Evolutionary conservation across 2,329 filamentous ascomycete genomes (phyloP), one percentile per base, ranked within the genome.

Genomic region (Fusarium continuum): DNA sequence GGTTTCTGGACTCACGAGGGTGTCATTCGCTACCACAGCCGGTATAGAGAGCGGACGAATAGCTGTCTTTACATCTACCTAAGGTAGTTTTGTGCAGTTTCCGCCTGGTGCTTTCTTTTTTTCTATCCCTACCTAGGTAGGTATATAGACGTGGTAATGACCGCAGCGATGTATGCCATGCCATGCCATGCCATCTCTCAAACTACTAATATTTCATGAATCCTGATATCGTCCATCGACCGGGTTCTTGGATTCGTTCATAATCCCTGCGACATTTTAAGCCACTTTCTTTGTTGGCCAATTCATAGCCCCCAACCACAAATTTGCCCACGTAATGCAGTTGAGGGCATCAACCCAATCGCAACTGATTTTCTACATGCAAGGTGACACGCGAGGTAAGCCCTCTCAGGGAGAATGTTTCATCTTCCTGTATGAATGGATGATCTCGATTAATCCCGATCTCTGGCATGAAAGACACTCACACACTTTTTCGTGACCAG

Each of bases 161-260:
- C 14, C n/a, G 11, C 25, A 40, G 34, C 22, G 19, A 25, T 14
- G 5, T 17, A 26, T 13, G 11, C 19, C 19, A 17, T 38, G 16
- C 13, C 17, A 14, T 31, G 22, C 28, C 20, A 26, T 26, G 19
- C 17, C 20, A 49, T 35, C 36, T 22, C 16, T 34, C 9, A 19
- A 29, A 36, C 36, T 25, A 19, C 14, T 35, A n/a, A n/a, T n/a
- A n/a, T 43, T 29, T 19, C 7, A 29, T 31, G 26, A 20, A 41
- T 26, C 28, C 9, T 25, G 9, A 19, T 32, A 43, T 25, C 44
- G 40, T 45, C 52, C 46, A 34, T 36, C 44, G 48, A 66, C 62
- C 62, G 39, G 62, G 62, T 65, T 31, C 47, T 38, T 62, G 62
- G 62, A 32, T 65, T 34, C 31, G 47, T 48, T 36, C 35, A 38